Conservation (phyloP, 371 early-diverging fungal genomes). For the Syncephalastrum racemosum region DNA sequence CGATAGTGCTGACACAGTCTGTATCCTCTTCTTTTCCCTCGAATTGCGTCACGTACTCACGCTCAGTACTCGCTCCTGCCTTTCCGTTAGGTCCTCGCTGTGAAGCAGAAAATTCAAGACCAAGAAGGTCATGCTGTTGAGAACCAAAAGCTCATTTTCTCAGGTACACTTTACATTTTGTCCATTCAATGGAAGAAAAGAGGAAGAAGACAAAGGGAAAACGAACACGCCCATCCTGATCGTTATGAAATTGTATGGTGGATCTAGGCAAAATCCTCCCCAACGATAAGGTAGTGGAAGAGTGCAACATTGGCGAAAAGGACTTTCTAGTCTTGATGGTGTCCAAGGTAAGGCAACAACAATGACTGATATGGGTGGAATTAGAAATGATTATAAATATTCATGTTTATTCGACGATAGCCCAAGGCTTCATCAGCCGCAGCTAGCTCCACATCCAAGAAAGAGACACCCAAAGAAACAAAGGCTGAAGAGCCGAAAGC, state of each 20-base stretch:
- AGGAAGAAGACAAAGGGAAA: background rate
- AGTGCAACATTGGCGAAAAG: slow-evolving; percentile 81
- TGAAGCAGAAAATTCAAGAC: slow-evolving; percentile 81
- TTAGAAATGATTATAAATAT: background rate
- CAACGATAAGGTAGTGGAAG: slow-evolving; percentile 76
- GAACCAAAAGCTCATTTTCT: slow-evolving; percentile 86
- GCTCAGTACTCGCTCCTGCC: background rate
- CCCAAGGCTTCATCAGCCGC: slow-evolving; percentile 51
- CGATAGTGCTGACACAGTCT: slow-evolving; percentile 70
- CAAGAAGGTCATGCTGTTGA: slow-evolving; percentile 67
- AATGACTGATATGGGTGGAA: background rate
- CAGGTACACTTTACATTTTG: slow-evolving; percentile 50
- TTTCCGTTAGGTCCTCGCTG: slow-evolving; percentile 54
- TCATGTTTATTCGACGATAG: slow-evolving; percentile 17
- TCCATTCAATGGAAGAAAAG: background rate
- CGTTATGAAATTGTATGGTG: slow-evolving; percentile 1
- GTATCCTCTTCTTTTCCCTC: background rate
- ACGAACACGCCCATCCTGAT: background rate
- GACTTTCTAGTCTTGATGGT: slow-evolving; percentile 96
- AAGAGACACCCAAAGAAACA: slow-evolving; percentile 12
- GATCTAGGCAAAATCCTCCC: slow-evolving; percentile 83
- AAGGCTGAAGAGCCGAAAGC: slow-evolving; percentile 2
- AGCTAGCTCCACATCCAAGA: slow-evolving; percentile 25
- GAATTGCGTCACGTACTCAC: background rate
- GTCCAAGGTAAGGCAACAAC: slow-evolving; percentile 65